Evolutionary conservation across 257 asterid genomes (phyloP), one percentile per base, ranked within the genome.

Genomic region (Misopates orontium): DNA sequence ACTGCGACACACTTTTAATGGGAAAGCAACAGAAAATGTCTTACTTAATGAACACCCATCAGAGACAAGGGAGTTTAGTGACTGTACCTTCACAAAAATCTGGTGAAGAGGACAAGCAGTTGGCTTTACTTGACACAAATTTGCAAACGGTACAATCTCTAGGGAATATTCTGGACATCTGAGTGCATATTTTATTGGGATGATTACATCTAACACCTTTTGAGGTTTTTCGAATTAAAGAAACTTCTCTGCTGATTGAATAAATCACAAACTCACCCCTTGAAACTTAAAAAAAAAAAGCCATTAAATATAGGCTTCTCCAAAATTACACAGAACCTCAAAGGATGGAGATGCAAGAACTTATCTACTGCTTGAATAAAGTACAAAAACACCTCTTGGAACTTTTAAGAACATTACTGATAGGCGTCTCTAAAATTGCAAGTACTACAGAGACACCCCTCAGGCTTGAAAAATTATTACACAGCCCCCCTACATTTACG

Each of bases 21-120:
- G 97, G 96, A 71, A 94, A 90, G 76, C 94, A 86, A 70, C 92
- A 85, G 82, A 94, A 79, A 77, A 84, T 90, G 87, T 84, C 87
- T 5, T 67, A 79, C 66, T 67, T 94, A 78, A 80, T 94, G 75
- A 80, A 70, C 77, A 14, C 80, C 49, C 64, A 75, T 64, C 76
- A 81, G 4, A 71, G 76, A 66, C 85, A 71, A 40, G 90, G 74
- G 63, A 83, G 78, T 68, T 60, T 75, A 58, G 56, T 84, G 75
- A 80, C 85, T 73, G 64, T 71, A 67, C 41, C 84, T 71, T 77
- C 92, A 16, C 73, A 73, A 64, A 77, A 71, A 56, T 61, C 77
- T 17, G 70, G 72, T 58, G 88, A 75, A 57, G 60, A 61, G 17
- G 77, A 80, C 60, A 73, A 61, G 47, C 60, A 63, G 31, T 70